Conservation (phyloP, 73 alveolate genomes). For the Blepharisma stoltei region DNA sequence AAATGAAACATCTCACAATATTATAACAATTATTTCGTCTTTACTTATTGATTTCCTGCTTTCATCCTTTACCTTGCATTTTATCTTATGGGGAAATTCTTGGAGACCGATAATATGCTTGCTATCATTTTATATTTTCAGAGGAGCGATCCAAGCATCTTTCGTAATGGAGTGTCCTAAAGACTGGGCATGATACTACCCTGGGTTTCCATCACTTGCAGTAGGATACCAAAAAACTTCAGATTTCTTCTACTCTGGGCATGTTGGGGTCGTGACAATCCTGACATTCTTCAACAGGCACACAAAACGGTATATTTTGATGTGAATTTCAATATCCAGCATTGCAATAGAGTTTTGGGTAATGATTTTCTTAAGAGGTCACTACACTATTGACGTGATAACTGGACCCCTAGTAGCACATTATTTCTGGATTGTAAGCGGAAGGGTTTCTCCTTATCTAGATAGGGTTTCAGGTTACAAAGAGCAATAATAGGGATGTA, state of each 20-base stretch:
- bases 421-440: constrained; percentile 64
- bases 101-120: background rate
- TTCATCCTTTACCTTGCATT: background rate
- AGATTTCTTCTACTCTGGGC: constrained; percentile 93
- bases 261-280: constrained; percentile 60
- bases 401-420: constrained; percentile 81
- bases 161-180: constrained; percentile 60
- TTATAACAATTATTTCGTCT: constrained; percentile 1
- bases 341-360: constrained; percentile 45
- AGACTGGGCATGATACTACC: constrained; percentile 74
- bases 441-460: constrained; percentile 8
- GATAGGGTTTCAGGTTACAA: constrained; percentile 5
- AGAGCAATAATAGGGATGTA: too few species aligned
- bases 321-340: constrained; percentile 42
- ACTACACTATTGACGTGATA: constrained; percentile 81
- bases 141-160: constrained; percentile 4
- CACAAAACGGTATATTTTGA: background rate
- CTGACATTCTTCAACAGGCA: background rate
- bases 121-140: background rate
- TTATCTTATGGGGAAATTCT: constrained; percentile 10
- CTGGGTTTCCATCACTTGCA: constrained; percentile 78
- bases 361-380: constrained; percentile 75
- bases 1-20: background rate
- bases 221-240: constrained; percentile 79
- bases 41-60: background rate